Percentiles rank a stretch among this genome's conserved stretches.
Conservation (phyloP, 805 yeast species). For the Torulaspora delbrueckii region DNA sequence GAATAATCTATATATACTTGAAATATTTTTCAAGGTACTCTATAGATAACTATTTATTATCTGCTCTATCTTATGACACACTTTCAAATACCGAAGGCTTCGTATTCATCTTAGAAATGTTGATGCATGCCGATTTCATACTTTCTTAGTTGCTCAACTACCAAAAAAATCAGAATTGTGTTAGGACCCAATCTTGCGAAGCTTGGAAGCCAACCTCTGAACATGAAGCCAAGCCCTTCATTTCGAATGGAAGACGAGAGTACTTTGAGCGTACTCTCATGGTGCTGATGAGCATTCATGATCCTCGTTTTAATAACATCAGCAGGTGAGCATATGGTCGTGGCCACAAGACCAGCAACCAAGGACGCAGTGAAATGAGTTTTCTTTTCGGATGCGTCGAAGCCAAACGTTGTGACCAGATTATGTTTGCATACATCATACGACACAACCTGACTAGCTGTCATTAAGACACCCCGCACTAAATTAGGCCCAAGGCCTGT, state of each 20-base stretch:
- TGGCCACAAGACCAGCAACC: constrained; percentile 81
- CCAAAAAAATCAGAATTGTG: constrained; percentile 64
- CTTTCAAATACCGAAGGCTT: too few species aligned
- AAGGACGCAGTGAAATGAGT: constrained; percentile 79
- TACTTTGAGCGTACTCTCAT: constrained; percentile 47
- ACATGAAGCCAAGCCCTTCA: constrained; percentile 78
- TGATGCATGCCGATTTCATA: constrained; percentile 44
- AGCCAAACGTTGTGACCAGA: constrained; percentile 45
- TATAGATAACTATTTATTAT: too few species aligned
- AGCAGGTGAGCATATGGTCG: constrained; percentile 89
- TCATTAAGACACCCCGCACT: constrained; percentile 79
- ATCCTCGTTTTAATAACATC: constrained; percentile 86
- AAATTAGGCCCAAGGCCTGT: constrained; percentile 77
- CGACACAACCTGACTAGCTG: constrained; percentile 85
- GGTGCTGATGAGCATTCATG: constrained; percentile 53
- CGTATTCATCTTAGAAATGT: too few species aligned
- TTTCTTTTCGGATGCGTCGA: constrained; percentile 55
- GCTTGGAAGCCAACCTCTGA: constrained; percentile 88
- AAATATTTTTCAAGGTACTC: too few species aligned
- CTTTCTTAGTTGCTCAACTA: constrained; percentile 60
- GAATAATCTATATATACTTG: constrained; percentile 35
- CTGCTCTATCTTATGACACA: too few species aligned
- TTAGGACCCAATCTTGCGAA: constrained; percentile 83
- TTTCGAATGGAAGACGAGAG: constrained; percentile 50
- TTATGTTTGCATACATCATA: constrained; percentile 68